Evolutionary conservation across 2,329 filamentous ascomycete genomes (phyloP), one percentile per base, ranked within the genome.

Genomic region (Hymenoscyphus linearis): DNA sequence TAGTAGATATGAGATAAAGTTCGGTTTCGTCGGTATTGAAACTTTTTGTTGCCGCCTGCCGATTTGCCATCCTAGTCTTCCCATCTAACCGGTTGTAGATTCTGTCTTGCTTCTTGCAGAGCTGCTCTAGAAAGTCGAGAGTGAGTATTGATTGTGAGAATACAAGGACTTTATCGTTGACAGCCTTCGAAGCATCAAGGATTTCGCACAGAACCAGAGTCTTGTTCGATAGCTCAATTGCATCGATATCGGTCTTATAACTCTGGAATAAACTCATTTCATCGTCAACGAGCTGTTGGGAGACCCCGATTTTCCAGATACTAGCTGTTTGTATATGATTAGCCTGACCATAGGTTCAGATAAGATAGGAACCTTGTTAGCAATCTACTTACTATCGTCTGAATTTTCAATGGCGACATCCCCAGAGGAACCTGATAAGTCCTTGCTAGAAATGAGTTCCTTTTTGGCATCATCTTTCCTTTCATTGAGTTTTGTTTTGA

Each of bases 1-100:
- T 85, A 0, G 91, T 96, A 0, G 91, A 96, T 60, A 96, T 91
- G 1, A 97, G 77, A 70, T 90, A 90, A 0, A 96, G 79, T 26
- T 85, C 80, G 1, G 76, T 73, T 2, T 74, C 65, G 0, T 77
- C 77, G 0, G 71, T 70, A 67, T 95, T 93, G 78, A 96, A 96
- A 0, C 75, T 71, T 64, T 90, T 89, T 9, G 88, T 83, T 47
- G 83, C 74, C 1, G 74, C 72, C 71, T 91, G 88, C 10, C 93
- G 85, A 50, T 76, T 76, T 0, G 67, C 61, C 47, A 87, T 80
- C 0, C 72, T 69, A 0, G 87, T 88, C 0, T 68, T 74, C 2
- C 93, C 61, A 73, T 96, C 89, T 1, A 97, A 80, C 25, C 88
- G 83, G 7, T 72, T 72, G 59, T 76, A 80, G 7, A 76, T 81